Conservation (phyloP, 129 eudicot genomes). For the Centaurea solstitialis region DNA sequence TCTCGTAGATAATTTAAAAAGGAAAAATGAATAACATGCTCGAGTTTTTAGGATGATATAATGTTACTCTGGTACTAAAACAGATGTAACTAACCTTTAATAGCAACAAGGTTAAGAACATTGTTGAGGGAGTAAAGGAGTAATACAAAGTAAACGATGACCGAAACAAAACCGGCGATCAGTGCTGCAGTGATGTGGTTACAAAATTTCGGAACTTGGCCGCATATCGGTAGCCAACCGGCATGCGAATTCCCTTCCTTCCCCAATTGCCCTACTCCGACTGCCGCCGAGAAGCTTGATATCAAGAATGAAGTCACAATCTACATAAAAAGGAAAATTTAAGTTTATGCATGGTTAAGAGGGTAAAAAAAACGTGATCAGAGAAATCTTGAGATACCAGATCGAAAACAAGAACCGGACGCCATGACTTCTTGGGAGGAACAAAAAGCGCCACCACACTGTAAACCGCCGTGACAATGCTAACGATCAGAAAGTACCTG, state of each 20-base stretch:
- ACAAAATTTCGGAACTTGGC: slow-evolving; percentile 87
- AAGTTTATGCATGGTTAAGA: not conserved
- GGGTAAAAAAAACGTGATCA: not conserved
- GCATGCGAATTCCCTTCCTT: slow-evolving; percentile 82
- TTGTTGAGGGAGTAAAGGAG: slow-evolving; percentile 63
- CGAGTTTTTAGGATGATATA: not conserved
- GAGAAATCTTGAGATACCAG: slow-evolving; percentile 42
- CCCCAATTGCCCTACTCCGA: slow-evolving; percentile 82
- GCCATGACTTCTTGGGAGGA: slow-evolving; percentile 53
- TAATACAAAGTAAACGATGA: slow-evolving; percentile 56
- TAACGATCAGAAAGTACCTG: slow-evolving; percentile 74
- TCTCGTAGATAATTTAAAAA: not conserved
- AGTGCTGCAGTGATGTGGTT: slow-evolving; percentile 55
- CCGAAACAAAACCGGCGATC: slow-evolving; percentile 63
- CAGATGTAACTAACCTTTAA: slow-evolving; percentile 36
- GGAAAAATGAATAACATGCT: not conserved
- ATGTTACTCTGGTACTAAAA: not conserved
- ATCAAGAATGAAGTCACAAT: slow-evolving; percentile 53
- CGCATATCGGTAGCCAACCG: slow-evolving; percentile 95
- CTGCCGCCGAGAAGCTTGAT: slow-evolving; percentile 77
- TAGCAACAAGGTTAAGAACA: slow-evolving; percentile 52
- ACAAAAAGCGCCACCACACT: slow-evolving; percentile 55
- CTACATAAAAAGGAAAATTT: slow-evolving; percentile 20
- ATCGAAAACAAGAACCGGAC: slow-evolving; percentile 58
- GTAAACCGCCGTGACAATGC: slow-evolving; percentile 62